Percentiles rank a stretch among this genome's conserved stretches.
These are phyloP conservation scores for Leccinum ochraceum DNA, from an alignment of 768 basidiomycete species.

Conservation along the genomic window DNA sequence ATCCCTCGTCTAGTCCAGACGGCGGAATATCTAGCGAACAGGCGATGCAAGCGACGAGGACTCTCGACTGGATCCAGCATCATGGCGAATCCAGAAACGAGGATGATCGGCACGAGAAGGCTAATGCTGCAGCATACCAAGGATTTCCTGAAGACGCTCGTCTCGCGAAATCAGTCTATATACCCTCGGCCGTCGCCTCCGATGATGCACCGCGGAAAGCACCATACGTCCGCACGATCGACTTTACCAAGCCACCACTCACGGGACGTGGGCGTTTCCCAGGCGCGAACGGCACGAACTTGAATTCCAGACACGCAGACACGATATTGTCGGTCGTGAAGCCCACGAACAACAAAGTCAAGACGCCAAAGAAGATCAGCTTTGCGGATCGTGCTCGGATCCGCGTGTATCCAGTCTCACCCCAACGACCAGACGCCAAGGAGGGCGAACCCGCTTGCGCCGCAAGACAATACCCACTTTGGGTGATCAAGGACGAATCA, in stretches of 20 bases:
- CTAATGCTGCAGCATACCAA: not conserved
- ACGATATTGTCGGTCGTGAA: slow-evolving; percentile 11
- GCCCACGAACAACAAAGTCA: slow-evolving; percentile 12
- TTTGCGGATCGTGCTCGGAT: slow-evolving; percentile 27
- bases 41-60: not conserved
- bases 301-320: not conserved
- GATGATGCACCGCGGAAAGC: not conserved
- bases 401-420: slow-evolving; percentile 21
- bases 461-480: not conserved
- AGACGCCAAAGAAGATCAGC: slow-evolving; percentile 29
- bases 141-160: not conserved
- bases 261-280: slow-evolving; percentile 16
- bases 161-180: not conserved
- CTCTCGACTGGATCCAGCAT: slow-evolving; percentile 5
- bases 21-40: slow-evolving; percentile 1
- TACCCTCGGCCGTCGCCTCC: not conserved
- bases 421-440: slow-evolving; percentile 3
- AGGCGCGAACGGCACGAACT: not conserved
- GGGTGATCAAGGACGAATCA: not conserved
- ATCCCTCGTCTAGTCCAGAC: slow-evolving; percentile 25
- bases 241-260: slow-evolving; percentile 27
- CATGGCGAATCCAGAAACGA: not conserved
- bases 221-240: slow-evolving; percentile 24
- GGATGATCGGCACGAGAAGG: not conserved
- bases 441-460: not conserved